Conservation (phyloP, 1,284 basidiomycete genomes). For the Cutaneotrichosporon cutaneum region DNA sequence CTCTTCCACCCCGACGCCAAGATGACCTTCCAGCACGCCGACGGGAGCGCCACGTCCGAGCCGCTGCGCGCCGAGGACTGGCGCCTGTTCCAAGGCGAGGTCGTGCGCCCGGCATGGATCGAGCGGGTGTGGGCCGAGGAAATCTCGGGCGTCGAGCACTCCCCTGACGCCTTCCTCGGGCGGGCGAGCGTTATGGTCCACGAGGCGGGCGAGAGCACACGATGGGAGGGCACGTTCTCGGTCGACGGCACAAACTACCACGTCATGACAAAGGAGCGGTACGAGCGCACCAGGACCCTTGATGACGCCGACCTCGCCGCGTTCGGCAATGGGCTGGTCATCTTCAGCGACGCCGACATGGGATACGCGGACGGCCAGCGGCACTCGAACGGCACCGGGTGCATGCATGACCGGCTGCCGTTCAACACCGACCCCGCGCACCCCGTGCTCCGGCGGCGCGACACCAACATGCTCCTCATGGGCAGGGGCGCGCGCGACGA, state of each 20-base stretch:
- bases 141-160: slow-evolving; percentile 27
- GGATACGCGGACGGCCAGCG: slow-evolving; percentile 21
- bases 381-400: slow-evolving; percentile 45
- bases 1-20: slow-evolving; percentile 73
- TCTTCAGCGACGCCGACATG: slow-evolving; percentile 60
- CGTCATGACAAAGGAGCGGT: slow-evolving; percentile 69
- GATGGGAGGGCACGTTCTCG: slow-evolving; percentile 75
- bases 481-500: slow-evolving; percentile 33
- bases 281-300: slow-evolving; percentile 58
- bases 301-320: slow-evolving; percentile 62
- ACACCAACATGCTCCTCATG: background rate
- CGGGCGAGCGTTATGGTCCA: slow-evolving; percentile 71
- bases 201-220: slow-evolving; percentile 59
- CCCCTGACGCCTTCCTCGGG: slow-evolving; percentile 56
- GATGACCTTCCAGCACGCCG: slow-evolving; percentile 47
- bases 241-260: slow-evolving; percentile 69
- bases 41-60: background rate
- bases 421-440: slow-evolving; percentile 67
- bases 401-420: slow-evolving; percentile 66
- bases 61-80: slow-evolving; percentile 38
- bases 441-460: slow-evolving; percentile 51
- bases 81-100: slow-evolving; percentile 66
- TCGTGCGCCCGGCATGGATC: slow-evolving; percentile 59
- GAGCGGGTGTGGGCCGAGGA: slow-evolving; percentile 49
- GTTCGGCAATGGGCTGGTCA: slow-evolving; percentile 62